These are phyloP conservation scores for Coffea humblotiana DNA, from an alignment of 305 asterid genomes.

Conservation along the genomic window DNA sequence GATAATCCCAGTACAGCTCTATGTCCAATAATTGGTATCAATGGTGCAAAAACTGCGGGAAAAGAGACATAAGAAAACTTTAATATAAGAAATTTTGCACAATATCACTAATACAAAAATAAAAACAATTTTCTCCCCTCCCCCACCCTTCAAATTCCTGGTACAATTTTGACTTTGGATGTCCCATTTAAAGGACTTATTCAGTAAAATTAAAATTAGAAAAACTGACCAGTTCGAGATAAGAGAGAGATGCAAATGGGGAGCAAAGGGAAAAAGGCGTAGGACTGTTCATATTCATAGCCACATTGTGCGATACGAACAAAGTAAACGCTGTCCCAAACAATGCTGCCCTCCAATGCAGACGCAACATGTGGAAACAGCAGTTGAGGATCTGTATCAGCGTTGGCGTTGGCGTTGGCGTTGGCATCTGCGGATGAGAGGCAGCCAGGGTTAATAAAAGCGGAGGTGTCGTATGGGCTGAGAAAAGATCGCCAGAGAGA, in stretches of 20 bases:
- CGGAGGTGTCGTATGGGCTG: constrained; percentile 88
- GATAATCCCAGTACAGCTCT: constrained; percentile 87
- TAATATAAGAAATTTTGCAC: background rate
- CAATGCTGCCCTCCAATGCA: constrained; percentile 72
- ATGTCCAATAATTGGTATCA: constrained; percentile 77
- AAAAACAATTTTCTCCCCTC: background rate
- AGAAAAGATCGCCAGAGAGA: constrained; percentile 72
- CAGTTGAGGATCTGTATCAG: constrained; percentile 18
- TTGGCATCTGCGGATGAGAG: constrained; percentile 26
- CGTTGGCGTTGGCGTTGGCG: constrained; percentile 16
- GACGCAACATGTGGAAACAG: constrained; percentile 55
- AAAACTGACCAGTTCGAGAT: constrained; percentile 62
- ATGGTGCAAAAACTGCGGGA: constrained; percentile 78
- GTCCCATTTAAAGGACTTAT: no score
- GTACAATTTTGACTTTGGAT: no score
- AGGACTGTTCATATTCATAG: constrained; percentile 90
- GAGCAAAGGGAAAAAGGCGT: constrained; percentile 87
- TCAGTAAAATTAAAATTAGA: background rate
- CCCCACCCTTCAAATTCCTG: background rate
- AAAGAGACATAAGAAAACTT: constrained; percentile 15
- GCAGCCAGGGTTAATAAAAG: constrained; percentile 75
- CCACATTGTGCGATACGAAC: constrained; percentile 85
- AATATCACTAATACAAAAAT: background rate
- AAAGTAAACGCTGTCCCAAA: constrained; percentile 93
- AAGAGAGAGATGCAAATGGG: constrained; percentile 68